A percentile compares a stretch with the other conserved stretches of the same genome.
Conservation (phyloP, 1,284 basidiomycete genomes). For the Pascua sp. region DNA sequence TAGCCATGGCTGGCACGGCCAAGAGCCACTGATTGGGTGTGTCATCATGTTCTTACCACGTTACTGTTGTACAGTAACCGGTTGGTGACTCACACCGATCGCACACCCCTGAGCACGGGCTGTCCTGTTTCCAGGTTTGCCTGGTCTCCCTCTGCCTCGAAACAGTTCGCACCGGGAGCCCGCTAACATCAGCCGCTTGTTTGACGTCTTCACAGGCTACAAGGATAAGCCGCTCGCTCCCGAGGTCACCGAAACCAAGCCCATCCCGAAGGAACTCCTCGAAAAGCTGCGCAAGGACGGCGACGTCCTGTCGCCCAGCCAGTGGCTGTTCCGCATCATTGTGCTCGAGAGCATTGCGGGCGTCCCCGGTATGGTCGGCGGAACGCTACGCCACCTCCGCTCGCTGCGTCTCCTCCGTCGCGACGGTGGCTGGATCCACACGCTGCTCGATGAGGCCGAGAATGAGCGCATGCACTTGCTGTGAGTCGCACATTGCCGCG, state of each 20-base stretch:
- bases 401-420: conserved; percentile 79
- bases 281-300: conserved; percentile 68
- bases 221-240: conserved; percentile 59
- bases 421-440: conserved; percentile 83
- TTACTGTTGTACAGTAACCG: neutral
- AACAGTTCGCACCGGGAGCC: conserved; percentile 7
- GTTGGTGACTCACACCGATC: too few relatives aligned
- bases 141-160: neutral
- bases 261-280: conserved; percentile 54
- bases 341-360: conserved; percentile 89
- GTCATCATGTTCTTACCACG: too few relatives aligned
- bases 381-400: conserved; percentile 74
- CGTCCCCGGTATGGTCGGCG: conserved; percentile 91
- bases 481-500: conserved; percentile 40
- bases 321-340: conserved; percentile 79
- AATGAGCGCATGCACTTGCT: conserved; percentile 94
- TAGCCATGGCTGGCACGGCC: conserved; percentile 17
- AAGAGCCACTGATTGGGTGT: too few relatives aligned
- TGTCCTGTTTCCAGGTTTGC: neutral
- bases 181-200: conserved; percentile 55
- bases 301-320: conserved; percentile 65
- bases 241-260: conserved; percentile 27
- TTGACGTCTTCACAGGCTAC: conserved; percentile 68
- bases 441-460: conserved; percentile 86
- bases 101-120: neutral